Evolutionary conservation across 148 eudicot species (phyloP).

Genomic region (Rhododendron kiyosumense): DNA sequence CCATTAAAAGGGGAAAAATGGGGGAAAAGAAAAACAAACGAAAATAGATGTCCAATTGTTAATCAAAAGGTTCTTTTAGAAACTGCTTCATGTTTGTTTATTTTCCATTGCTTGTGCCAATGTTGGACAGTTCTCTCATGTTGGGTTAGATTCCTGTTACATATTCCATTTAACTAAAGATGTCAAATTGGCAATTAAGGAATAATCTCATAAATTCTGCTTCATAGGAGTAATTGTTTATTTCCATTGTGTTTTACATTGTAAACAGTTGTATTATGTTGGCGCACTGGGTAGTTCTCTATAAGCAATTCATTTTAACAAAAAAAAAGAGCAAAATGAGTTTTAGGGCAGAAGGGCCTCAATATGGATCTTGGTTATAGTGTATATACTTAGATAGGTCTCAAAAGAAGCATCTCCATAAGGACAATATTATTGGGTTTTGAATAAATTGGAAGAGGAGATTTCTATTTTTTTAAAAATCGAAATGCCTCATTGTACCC

Average conservation of each 20-base stretch:
- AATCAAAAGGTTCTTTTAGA: not conserved
- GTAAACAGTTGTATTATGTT: not conserved
- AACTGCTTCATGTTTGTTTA: not conserved
- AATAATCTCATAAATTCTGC: not conserved
- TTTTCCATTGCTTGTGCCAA: not conserved
- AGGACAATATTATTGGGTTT: too few relatives aligned
- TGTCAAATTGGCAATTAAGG: not conserved
- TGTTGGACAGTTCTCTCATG: not conserved
- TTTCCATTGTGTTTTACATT: not conserved
- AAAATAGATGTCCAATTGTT: not conserved
- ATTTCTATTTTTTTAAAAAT: too few relatives aligned
- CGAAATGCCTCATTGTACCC: too few relatives aligned
- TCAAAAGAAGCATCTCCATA: too few relatives aligned
- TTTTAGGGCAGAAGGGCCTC: too few relatives aligned
- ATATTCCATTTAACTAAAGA: not conserved
- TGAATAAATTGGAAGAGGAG: too few relatives aligned
- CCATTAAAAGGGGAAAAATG: not conserved
- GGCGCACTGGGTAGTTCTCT: not conserved
- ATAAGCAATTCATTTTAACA: not conserved
- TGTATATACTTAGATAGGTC: too few relatives aligned
- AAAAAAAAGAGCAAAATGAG: not conserved
- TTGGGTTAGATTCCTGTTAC: not conserved
- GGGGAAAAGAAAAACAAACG: too few relatives aligned
- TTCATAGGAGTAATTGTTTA: not conserved
- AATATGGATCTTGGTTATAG: too few relatives aligned